Conservation (phyloP, 2,329 filamentous ascomycete species). For the Nakataea oryzae region DNA sequence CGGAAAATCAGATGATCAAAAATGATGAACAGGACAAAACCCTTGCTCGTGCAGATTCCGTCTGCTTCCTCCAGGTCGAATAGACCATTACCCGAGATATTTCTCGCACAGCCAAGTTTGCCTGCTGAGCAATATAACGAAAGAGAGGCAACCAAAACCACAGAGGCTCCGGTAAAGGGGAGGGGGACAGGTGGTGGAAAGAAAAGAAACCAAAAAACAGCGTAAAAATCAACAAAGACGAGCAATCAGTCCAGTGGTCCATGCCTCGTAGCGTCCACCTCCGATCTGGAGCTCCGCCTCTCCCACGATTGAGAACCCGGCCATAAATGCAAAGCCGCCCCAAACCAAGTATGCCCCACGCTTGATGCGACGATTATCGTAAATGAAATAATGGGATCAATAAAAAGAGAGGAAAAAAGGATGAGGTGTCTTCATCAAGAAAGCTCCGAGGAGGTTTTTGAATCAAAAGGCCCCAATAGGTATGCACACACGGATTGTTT, state of each 20-base stretch:
- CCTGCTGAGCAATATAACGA: background rate
- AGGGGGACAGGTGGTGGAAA: slow-evolving; percentile 2
- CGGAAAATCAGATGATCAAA: background rate
- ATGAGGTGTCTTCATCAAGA: background rate
- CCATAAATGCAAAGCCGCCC: slow-evolving; percentile 1
- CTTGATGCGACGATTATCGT: background rate
- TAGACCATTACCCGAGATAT: background rate
- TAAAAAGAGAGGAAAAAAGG: background rate
- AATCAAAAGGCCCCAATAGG: background rate
- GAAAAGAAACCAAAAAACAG: slow-evolving; percentile 1
- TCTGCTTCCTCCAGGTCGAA: background rate
- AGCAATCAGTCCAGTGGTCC: background rate
- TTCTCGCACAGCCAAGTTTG: background rate
- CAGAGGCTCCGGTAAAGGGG: too few species aligned
- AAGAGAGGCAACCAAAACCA: background rate
- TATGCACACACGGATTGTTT: too few species aligned
- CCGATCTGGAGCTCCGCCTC: background rate
- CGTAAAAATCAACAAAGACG: slow-evolving; percentile 5
- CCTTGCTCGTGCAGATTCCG: background rate
- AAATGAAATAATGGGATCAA: background rate
- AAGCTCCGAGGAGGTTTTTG: background rate
- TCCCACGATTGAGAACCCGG: background rate
- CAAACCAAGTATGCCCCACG: slow-evolving; percentile 3
- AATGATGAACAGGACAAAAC: too few species aligned
- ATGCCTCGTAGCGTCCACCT: background rate